Base-by-base conservation (phyloP, 1,284 basidiomycete species). In the Fistulina hepatica region DNA sequence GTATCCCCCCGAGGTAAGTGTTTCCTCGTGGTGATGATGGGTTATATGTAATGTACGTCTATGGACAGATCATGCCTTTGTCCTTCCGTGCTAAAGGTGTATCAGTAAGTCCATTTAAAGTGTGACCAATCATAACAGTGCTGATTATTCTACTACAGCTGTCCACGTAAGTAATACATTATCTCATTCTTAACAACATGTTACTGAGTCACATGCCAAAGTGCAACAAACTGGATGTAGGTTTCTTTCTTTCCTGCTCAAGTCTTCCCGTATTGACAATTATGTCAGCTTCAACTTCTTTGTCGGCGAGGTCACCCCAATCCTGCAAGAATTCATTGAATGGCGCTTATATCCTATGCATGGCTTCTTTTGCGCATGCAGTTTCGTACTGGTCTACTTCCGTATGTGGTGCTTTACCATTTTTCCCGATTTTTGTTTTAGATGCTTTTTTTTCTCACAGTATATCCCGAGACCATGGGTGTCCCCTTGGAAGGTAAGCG, bases 291-390 rank as follows among this genome's bases (percentile, higher is more conserved):
- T 91, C 63, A 91, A 91, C 58, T 91, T 80, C 60, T 56, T 89
- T 48, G 90, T 97, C 31, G 93, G 93, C 16, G 84, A 90, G 57
- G 69, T 78, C 28, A 97, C 93, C 0, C 93, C 93, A 1, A 70
- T 81, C 33, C 65, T 97, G 34, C 91, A 97, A 61, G 89, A 94
- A 46, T 61, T 73, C 25, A 97, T 98, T 48, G 73, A 74, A 22
- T 98, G 94, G 93, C 72, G 86, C 36, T 61, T 97, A 37, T 97
- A 97, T 60, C 86, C 89, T 1, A 92, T 98, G 85, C 91, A 95
- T 50, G 91, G 86, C 9, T 91, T 91, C 62, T 94, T 94, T 63
- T 93, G 92, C 57, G 73, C 76, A 11, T 78, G 81, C 53, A 90
- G 88, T 48, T 92, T 95, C 53, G 28, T 31, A 3, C 13, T 31